Conservation (phyloP, 768 basidiomycete species). For the Tricholoma terreum region DNA sequence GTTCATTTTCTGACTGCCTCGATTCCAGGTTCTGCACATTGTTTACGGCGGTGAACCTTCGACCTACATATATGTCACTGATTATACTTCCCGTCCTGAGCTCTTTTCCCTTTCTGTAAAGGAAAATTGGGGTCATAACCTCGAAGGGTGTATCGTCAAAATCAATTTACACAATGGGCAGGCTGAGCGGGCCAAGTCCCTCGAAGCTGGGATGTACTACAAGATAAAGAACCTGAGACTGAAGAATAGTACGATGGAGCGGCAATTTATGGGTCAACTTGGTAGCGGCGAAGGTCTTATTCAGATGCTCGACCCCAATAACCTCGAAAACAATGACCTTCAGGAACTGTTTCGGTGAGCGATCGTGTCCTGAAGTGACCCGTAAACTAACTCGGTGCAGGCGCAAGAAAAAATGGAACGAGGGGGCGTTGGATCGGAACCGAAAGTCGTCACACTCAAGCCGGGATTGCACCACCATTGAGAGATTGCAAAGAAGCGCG, state of each 20-base stretch:
- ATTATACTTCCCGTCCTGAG: constrained; percentile 54
- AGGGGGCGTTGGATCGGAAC: background rate
- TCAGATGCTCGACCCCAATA: constrained; percentile 37
- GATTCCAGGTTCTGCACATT: constrained; percentile 44
- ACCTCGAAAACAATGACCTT: constrained; percentile 36
- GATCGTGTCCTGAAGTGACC: background rate
- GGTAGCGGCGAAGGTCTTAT: constrained; percentile 47
- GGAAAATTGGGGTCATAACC: constrained; percentile 39
- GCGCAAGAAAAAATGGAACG: constrained; percentile 29
- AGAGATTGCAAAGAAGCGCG: constrained; percentile 32
- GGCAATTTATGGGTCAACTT: constrained; percentile 39
- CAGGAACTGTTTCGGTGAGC: constrained; percentile 41
- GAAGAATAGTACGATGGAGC: constrained; percentile 28
- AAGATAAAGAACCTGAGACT: constrained; percentile 52
- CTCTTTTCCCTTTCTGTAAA: constrained; percentile 30
- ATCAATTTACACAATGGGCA: constrained; percentile 52
- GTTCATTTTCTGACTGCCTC: background rate
- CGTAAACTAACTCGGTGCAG: constrained; percentile 13
- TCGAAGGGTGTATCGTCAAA: constrained; percentile 50
- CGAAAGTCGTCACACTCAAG: background rate
- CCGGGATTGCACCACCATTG: constrained; percentile 23
- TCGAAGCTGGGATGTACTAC: constrained; percentile 42
- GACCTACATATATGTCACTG: constrained; percentile 55
- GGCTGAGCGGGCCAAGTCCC: constrained; percentile 31
- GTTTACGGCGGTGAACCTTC: constrained; percentile 28